Percentiles rank a stretch among this genome's conserved stretches.
Conservation (phyloP, 2,329 filamentous ascomycete genomes). For the Drechslera avenae region DNA sequence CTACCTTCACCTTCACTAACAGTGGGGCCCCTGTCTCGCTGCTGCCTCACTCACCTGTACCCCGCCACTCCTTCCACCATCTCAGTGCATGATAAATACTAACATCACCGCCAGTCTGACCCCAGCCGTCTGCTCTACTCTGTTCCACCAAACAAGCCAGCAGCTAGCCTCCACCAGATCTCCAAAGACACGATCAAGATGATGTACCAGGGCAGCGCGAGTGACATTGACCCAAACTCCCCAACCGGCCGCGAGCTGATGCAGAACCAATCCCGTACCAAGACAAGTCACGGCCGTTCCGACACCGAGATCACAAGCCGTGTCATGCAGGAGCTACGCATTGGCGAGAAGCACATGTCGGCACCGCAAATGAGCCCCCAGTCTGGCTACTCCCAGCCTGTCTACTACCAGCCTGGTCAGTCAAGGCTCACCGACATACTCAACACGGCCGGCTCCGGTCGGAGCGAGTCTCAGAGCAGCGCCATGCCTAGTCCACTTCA, state of each 20-base stretch:
- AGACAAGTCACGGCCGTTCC: slow-evolving; percentile 4
- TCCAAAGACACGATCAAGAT: slow-evolving; percentile 28
- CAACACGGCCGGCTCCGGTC: slow-evolving; percentile 23
- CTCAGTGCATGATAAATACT: slow-evolving; percentile 2
- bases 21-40: slow-evolving; percentile 9
- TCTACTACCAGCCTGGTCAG: slow-evolving; percentile 26
- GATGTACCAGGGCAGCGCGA: slow-evolving; percentile 31
- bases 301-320: slow-evolving; percentile 15
- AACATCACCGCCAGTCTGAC: slow-evolving; percentile 31
- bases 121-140: slow-evolving; percentile 29
- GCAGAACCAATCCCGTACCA: slow-evolving; percentile 1
- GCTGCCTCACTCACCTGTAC: slow-evolving; percentile 5
- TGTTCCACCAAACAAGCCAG: slow-evolving; percentile 16
- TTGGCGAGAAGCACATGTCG: slow-evolving; percentile 10
- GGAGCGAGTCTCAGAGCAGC: slow-evolving; percentile 25
- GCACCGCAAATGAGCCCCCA: background rate
- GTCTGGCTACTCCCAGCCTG: background rate
- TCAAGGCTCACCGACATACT: slow-evolving; percentile 39
- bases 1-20: background rate
- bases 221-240: slow-evolving; percentile 27
- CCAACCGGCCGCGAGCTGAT: slow-evolving; percentile 14
- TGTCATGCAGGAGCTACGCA: slow-evolving; percentile 29
- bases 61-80: background rate
- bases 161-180: background rate
- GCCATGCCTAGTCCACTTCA: slow-evolving; percentile 42